These are phyloP conservation scores for Eremothecium cymbalariae DNA, from an alignment of 1,139 yeast genomes.

Conservation along the genomic window DNA sequence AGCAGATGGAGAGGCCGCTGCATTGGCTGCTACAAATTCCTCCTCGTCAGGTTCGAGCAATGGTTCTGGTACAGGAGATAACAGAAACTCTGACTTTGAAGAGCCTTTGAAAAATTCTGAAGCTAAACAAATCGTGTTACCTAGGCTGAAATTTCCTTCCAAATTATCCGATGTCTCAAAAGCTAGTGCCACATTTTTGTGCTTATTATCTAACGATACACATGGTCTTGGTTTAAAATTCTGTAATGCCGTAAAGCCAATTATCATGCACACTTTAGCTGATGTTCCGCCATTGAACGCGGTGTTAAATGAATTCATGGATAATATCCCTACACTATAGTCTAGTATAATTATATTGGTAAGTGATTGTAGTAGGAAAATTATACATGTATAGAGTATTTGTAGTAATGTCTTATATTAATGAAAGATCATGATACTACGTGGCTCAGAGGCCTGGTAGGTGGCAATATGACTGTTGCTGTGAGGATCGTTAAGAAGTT, in stretches of 20 bases:
- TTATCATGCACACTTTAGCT: slow-evolving; percentile 26
- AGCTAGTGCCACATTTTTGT: slow-evolving; percentile 28
- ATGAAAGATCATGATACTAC: too few species aligned
- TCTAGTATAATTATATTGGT: too few species aligned
- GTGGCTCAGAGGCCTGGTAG: too few species aligned
- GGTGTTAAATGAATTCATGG: slow-evolving; percentile 29
- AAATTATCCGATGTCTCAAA: slow-evolving; percentile 29
- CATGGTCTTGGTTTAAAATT: slow-evolving; percentile 25
- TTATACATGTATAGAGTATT: too few species aligned
- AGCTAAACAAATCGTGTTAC: slow-evolving; percentile 24
- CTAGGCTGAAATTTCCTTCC: slow-evolving; percentile 24
- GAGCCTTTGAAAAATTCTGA: slow-evolving; percentile 17
- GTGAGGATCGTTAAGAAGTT: too few species aligned
- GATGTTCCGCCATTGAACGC: slow-evolving; percentile 30
- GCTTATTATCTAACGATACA: slow-evolving; percentile 28
- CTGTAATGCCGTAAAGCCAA: slow-evolving; percentile 26
- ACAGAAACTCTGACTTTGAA: slow-evolving; percentile 14
- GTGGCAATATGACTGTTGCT: too few species aligned
- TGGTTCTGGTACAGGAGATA: slow-evolving; percentile 3
- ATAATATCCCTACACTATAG: slow-evolving; percentile 25
- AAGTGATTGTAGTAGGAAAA: too few species aligned
- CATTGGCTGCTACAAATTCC: slow-evolving; percentile 9
- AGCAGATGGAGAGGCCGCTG: slow-evolving; percentile 24
- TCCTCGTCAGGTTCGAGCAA: slow-evolving; percentile 9
- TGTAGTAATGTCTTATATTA: too few species aligned